Evolutionary conservation across 352 stramenopile genomes (phyloP).

Genomic region (Pythium chondricola): DNA sequence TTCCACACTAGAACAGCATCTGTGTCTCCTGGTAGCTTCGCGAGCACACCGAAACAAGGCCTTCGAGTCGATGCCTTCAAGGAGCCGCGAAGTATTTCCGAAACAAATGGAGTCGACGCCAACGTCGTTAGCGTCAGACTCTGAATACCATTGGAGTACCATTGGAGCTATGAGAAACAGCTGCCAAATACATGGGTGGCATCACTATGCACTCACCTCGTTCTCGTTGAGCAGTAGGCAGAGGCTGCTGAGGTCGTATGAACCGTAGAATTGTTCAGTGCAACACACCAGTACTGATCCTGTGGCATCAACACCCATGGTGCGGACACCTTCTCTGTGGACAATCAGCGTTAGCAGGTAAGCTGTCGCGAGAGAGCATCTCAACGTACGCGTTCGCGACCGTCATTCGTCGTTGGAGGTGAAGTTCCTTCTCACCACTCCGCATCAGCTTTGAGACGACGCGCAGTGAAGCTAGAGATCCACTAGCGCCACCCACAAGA

Average conservation of each 20-base stretch:
- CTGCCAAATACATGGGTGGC: background rate
- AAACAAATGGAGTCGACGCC: conserved; percentile 38
- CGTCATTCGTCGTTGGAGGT: conserved; percentile 56
- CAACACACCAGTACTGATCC: conserved; percentile 50
- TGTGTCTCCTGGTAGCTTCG: conserved; percentile 31
- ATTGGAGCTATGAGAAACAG: background rate
- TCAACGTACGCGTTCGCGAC: conserved; percentile 34
- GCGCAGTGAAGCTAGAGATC: conserved; percentile 52
- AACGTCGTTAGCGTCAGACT: conserved; percentile 33
- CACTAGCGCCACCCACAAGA: conserved; percentile 50
- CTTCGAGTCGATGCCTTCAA: conserved; percentile 40
- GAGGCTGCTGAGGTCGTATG: conserved; percentile 69
- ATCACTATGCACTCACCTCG: conserved; percentile 23
- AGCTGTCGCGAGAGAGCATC: too few relatives aligned
- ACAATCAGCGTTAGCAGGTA: background rate
- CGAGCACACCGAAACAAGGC: conserved; percentile 39
- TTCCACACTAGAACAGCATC: conserved; percentile 56
- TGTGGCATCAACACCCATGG: conserved; percentile 39
- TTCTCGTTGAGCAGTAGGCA: conserved; percentile 62
- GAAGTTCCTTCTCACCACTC: conserved; percentile 57
- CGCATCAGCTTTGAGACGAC: conserved; percentile 48
- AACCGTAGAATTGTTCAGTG: conserved; percentile 50
- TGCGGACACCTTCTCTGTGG: conserved; percentile 36
- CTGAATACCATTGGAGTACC: conserved; percentile 6
- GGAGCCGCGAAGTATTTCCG: conserved; percentile 21